Evolutionary conservation across 495 filamentous ascomycete species (phyloP).

Genomic region (Aspergillus nanangensis): DNA sequence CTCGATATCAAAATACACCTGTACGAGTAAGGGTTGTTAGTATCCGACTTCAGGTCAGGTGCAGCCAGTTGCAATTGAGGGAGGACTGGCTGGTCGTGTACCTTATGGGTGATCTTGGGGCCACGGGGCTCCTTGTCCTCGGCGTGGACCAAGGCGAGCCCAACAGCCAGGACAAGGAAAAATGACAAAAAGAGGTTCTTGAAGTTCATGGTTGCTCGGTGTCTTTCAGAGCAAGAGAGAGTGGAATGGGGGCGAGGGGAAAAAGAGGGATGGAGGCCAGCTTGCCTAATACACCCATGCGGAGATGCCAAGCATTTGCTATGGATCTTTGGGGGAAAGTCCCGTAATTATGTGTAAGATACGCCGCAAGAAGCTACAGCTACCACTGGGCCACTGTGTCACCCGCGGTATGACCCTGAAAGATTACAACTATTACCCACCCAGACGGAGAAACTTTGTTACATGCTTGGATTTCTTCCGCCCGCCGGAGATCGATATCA

Average conservation of each 20-base stretch:
- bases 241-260: slow-evolving; percentile 9
- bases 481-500: slow-evolving; percentile 20
- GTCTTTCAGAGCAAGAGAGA: slow-evolving; percentile 7
- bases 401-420: too few relatives aligned
- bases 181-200: slow-evolving; percentile 55
- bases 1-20: slow-evolving; percentile 91
- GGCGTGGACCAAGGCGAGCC: slow-evolving; percentile 62
- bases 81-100: slow-evolving; percentile 15
- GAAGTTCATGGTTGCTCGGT: slow-evolving; percentile 43
- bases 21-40: too few relatives aligned
- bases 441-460: slow-evolving; percentile 33
- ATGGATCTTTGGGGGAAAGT: slow-evolving; percentile 4
- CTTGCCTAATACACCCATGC: slow-evolving; percentile 28
- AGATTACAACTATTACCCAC: slow-evolving; percentile 4
- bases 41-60: too few relatives aligned
- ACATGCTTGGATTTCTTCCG: slow-evolving; percentile 24
- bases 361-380: too few relatives aligned
- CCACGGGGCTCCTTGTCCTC: slow-evolving; percentile 75
- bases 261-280: slow-evolving; percentile 29
- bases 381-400: too few relatives aligned
- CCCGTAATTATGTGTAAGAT: slow-evolving; percentile 3
- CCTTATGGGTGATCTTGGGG: slow-evolving; percentile 95
- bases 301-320: slow-evolving; percentile 19
- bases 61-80: background rate
- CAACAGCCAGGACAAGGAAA: slow-evolving; percentile 68